Percentiles rank a stretch among this genome's conserved stretches.
These are phyloP conservation scores for Diversispora eburnea DNA, from an alignment of 192 early-diverging fungal genomes.

Conservation along the genomic window DNA sequence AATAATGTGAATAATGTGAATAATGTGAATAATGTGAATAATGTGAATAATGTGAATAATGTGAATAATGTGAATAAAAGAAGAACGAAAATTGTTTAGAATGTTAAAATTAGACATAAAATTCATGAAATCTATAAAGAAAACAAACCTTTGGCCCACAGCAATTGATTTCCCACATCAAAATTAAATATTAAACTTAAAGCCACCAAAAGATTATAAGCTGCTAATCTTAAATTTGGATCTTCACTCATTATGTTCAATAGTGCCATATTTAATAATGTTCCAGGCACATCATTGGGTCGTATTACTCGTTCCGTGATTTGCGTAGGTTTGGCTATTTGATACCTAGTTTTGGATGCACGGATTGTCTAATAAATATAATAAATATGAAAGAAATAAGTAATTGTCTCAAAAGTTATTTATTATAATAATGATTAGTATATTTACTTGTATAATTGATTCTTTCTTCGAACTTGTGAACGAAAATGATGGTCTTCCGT, in stretches of 20 bases:
- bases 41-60: too few relatives aligned
- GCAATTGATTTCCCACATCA: constrained; percentile 75
- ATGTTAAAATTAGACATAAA: too few relatives aligned
- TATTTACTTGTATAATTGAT: constrained; percentile 46
- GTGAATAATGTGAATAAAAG: too few relatives aligned
- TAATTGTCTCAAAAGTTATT: background rate
- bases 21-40: too few relatives aligned
- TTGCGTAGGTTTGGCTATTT: constrained; percentile 59
- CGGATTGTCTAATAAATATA: constrained; percentile 66
- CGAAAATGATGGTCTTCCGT: constrained; percentile 55
- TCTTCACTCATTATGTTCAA: constrained; percentile 85
- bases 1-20: too few relatives aligned
- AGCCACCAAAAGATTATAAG: constrained; percentile 89
- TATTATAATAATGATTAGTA: background rate
- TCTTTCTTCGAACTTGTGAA: constrained; percentile 76
- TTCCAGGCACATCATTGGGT: constrained; percentile 87
- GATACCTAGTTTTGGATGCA: constrained; percentile 65
- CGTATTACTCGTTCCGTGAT: constrained; percentile 71
- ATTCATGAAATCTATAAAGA: background rate
- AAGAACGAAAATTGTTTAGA: too few relatives aligned
- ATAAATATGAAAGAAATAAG: constrained; percentile 30
- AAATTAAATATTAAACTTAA: constrained; percentile 77
- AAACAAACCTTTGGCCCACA: constrained; percentile 60
- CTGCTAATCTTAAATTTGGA: constrained; percentile 72
- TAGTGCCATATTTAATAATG: constrained; percentile 88